Percentiles rank a stretch among this genome's conserved stretches.
phyloP scores from a whole-genome alignment of 1,284 basidiomycete species.

The Trametes versicolor region DNA sequence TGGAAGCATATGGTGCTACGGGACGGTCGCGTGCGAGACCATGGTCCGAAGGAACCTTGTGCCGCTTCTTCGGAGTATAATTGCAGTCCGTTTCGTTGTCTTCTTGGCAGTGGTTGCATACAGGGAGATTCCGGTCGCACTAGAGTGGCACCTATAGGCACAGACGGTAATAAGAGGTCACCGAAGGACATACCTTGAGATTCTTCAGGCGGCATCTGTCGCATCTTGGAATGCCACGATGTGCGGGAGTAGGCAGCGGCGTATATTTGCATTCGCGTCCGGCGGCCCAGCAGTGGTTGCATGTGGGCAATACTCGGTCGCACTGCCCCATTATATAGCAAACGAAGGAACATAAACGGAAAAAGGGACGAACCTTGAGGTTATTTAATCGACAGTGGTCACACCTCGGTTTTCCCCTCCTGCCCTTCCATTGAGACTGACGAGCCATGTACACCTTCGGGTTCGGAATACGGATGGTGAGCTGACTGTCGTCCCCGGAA shows the following conservation, averaged over 20 bases:
- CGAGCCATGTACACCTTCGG: conserved; percentile 51
- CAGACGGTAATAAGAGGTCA: not conserved
- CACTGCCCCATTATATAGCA: conserved; percentile 53
- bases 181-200: conserved; percentile 61
- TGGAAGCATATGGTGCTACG: conserved; percentile 53
- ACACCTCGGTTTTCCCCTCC: conserved; percentile 75
- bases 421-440: conserved; percentile 76
- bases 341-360: conserved; percentile 2
- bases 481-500: conserved; percentile 63
- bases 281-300: conserved; percentile 74
- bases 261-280: conserved; percentile 75
- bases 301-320: conserved; percentile 74
- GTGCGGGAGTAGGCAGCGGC: conserved; percentile 75
- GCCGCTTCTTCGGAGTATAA: conserved; percentile 74
- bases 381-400: conserved; percentile 77
- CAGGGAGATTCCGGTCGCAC: conserved; percentile 75
- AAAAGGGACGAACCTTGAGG: conserved; percentile 62
- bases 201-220: conserved; percentile 72
- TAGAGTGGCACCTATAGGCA: conserved; percentile 40
- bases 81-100: conserved; percentile 65
- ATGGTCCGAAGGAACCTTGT: conserved; percentile 62
- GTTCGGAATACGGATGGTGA: conserved; percentile 67
- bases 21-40: conserved; percentile 49
- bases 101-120: conserved; percentile 71
- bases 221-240: conserved; percentile 77